Conservation (phyloP, 768 basidiomycete species). For the Suillus paluster region DNA sequence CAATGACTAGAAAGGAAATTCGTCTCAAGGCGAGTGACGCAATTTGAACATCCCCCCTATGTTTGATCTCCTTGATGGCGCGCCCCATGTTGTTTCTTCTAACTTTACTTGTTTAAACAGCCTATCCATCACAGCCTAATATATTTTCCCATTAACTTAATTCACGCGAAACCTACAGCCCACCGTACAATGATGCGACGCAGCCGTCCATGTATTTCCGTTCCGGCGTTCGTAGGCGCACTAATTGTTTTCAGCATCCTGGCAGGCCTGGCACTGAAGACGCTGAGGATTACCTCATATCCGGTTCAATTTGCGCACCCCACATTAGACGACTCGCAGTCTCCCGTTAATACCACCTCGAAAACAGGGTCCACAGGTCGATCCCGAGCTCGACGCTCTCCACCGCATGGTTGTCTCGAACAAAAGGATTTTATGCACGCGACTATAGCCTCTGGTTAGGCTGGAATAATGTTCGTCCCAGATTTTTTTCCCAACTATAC, state of each 20-base stretch:
- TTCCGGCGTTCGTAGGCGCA: conserved; percentile 10
- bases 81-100: too few species aligned
- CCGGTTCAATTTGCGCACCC: conserved; percentile 16
- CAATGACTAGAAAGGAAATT: conserved; percentile 4
- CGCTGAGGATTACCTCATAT: conserved; percentile 18
- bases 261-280: conserved; percentile 30
- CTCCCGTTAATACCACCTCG: conserved; percentile 17
- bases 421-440: conserved; percentile 49
- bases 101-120: not conserved
- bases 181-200: not conserved
- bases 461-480: conserved; percentile 48
- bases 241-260: conserved; percentile 33
- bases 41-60: not conserved
- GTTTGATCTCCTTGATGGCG: not conserved
- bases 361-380: conserved; percentile 5
- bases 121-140: not conserved
- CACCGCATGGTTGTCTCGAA: conserved; percentile 39
- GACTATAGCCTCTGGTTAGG: conserved; percentile 54
- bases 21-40: not conserved
- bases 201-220: not conserved
- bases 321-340: conserved; percentile 16
- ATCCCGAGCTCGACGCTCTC: conserved; percentile 36
- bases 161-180: not conserved
- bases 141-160: not conserved
- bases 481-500: not conserved